These are phyloP conservation scores for Scheffersomyces illinoinensis DNA, from an alignment of 1,139 yeast species.

Conservation along the genomic window DNA sequence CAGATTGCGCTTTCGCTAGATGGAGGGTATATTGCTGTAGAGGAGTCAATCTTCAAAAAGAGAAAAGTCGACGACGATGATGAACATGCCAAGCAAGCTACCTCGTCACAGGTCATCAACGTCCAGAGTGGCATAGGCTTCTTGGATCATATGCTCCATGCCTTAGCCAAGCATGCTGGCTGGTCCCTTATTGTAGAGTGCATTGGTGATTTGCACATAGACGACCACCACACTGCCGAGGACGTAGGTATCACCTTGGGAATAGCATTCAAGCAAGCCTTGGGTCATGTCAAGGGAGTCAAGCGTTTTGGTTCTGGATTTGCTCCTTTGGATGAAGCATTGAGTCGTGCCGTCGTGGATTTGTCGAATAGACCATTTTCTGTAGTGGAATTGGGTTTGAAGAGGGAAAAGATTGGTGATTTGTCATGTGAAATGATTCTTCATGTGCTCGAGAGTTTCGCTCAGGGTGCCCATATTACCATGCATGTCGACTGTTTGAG, in stretches of 20 bases:
- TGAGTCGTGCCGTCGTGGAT: constrained; percentile 92
- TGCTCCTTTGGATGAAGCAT: constrained; percentile 96
- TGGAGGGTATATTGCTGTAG: constrained; percentile 73
- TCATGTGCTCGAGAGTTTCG: constrained; percentile 91
- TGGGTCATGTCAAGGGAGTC: constrained; percentile 88
- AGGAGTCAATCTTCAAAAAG: constrained; percentile 50
- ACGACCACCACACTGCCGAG: constrained; percentile 96
- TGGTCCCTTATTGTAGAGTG: constrained; percentile 92
- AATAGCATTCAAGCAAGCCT: constrained; percentile 81
- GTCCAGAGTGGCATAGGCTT: constrained; percentile 94
- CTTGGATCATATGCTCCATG: constrained; percentile 96
- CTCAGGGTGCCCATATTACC: constrained; percentile 87
- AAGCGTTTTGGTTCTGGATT: constrained; percentile 92
- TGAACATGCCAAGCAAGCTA: constrained; percentile 61
- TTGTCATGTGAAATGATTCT: constrained; percentile 96
- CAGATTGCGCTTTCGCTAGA: constrained; percentile 82
- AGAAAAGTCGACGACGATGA: constrained; percentile 28
- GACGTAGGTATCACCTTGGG: constrained; percentile 95
- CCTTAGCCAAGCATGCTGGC: constrained; percentile 93
- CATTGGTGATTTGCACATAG: constrained; percentile 91
- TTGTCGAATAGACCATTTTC: constrained; percentile 91
- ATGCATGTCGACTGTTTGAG: constrained; percentile 91
- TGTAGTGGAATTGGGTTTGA: constrained; percentile 83
- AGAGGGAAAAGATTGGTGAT: constrained; percentile 91
- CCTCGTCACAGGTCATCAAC: constrained; percentile 68